Conservation (phyloP, 1,284 basidiomycete species). For the Trichosporon coremiiforme region DNA sequence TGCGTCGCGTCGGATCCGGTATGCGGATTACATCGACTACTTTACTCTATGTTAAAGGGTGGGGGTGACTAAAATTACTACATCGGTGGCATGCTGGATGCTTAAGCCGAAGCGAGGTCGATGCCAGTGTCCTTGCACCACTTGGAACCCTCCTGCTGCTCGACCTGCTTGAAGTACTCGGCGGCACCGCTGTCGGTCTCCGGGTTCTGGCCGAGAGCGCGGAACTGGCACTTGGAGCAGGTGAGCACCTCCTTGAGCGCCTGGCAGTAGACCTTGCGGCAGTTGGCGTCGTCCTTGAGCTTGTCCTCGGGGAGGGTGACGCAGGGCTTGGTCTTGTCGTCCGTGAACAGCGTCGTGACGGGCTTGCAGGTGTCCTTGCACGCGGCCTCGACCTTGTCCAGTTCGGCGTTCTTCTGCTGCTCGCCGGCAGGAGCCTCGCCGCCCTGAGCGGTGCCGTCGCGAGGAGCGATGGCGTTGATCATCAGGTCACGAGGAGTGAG, state of each 20-base stretch:
- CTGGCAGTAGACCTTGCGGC: slow-evolving; percentile 9
- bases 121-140: slow-evolving; percentile 10
- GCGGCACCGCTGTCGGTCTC: not conserved
- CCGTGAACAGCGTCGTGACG: not conserved
- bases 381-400: slow-evolving; percentile 1
- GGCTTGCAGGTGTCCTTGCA: slow-evolving; percentile 5
- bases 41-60: not conserved
- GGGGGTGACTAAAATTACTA: slow-evolving; percentile 2
- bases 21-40: not conserved
- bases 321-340: not conserved
- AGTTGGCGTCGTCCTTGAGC: not conserved
- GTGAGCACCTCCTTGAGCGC: not conserved
- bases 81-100: not conserved
- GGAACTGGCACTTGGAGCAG: slow-evolving; percentile 9
- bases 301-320: slow-evolving; percentile 1
- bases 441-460: not conserved
- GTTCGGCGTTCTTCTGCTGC: slow-evolving; percentile 1
- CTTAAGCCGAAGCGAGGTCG: not conserved
- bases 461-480: not conserved
- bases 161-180: not conserved
- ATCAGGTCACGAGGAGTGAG: not conserved
- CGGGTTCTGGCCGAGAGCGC: not conserved
- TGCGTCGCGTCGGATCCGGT: not conserved
- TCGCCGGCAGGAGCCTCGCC: not conserved
- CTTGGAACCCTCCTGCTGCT: not conserved